Percentiles rank a stretch among this genome's conserved stretches.
Evolutionary conservation across 352 stramenopile genomes (phyloP).

Genomic region (Peronosclerospora sorghi): DNA sequence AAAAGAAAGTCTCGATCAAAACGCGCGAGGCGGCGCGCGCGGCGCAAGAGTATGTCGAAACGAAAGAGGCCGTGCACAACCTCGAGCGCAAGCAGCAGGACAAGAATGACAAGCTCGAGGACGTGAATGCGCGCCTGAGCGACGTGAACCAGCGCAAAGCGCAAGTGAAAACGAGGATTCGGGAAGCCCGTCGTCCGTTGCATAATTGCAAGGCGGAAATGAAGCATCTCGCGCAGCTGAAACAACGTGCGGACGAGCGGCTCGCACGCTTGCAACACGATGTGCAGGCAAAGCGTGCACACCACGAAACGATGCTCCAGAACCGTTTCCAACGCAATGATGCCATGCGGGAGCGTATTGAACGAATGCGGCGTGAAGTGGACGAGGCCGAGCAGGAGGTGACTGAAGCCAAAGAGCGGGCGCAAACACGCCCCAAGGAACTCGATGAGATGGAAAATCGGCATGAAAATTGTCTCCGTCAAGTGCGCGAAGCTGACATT

Average conservation of each 20-base stretch:
- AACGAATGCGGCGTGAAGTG: constrained; percentile 37
- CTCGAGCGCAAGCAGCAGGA: constrained; percentile 50
- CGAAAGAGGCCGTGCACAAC: constrained; percentile 30
- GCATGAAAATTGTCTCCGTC: constrained; percentile 39
- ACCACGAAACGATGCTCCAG: constrained; percentile 46
- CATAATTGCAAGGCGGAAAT: constrained; percentile 57
- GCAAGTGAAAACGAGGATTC: constrained; percentile 46
- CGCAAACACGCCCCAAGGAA: constrained; percentile 15
- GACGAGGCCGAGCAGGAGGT: constrained; percentile 29
- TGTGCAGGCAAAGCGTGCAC: constrained; percentile 38
- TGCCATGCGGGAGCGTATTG: constrained; percentile 43
- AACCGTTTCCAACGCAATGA: constrained; percentile 48
- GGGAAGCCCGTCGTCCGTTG: constrained; percentile 48
- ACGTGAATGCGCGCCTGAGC: constrained; percentile 27
- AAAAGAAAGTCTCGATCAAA: constrained; percentile 47
- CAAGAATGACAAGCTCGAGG: constrained; percentile 55
- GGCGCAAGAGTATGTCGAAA: constrained; percentile 31
- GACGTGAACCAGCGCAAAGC: constrained; percentile 39
- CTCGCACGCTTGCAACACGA: constrained; percentile 40
- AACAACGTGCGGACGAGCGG: constrained; percentile 35
- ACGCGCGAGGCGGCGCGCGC: constrained; percentile 30
- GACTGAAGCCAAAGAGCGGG: constrained; percentile 21
- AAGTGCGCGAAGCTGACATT: constrained; percentile 44
- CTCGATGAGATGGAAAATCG: constrained; percentile 51
- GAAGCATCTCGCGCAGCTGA: constrained; percentile 44